These are phyloP conservation scores for Coprinellus micaceus DNA, from an alignment of 768 basidiomycete genomes.

Conservation along the genomic window DNA sequence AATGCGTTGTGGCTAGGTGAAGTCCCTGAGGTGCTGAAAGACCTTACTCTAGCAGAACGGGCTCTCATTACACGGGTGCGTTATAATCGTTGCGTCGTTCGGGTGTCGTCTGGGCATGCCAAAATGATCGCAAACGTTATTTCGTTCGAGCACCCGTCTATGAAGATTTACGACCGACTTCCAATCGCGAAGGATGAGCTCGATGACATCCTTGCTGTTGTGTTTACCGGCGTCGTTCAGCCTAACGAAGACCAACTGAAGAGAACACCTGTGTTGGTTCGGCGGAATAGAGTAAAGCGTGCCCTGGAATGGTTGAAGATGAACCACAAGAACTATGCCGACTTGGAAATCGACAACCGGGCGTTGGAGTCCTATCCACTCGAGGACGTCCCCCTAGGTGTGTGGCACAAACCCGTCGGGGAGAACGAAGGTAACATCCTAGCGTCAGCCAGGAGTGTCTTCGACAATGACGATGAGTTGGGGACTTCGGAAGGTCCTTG, in stretches of 20 bases:
- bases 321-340: constrained; percentile 31
- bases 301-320: constrained; percentile 34
- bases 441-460: constrained; percentile 23
- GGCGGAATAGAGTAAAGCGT: constrained; percentile 17
- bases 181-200: constrained; percentile 22
- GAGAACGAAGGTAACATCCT: constrained; percentile 13
- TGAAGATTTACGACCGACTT: constrained; percentile 22
- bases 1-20: constrained; percentile 35
- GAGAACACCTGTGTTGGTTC: constrained; percentile 15
- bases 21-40: constrained; percentile 23
- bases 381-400: constrained; percentile 18
- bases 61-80: constrained; percentile 22
- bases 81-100: constrained; percentile 26
- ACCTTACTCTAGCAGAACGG: constrained; percentile 25
- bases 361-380: constrained; percentile 23
- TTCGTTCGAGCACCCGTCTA: constrained; percentile 23
- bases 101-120: constrained; percentile 22
- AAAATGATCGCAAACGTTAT: constrained; percentile 30
- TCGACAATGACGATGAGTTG: constrained; percentile 24
- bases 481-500: constrained; percentile 27
- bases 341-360: constrained; percentile 26
- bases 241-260: not conserved
- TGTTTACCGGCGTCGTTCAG: not conserved
- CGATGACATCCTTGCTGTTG: constrained; percentile 19
- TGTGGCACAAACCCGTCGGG: constrained; percentile 17